Evolutionary conservation across 495 filamentous ascomycete genomes (phyloP).

Genomic region (Sporormia fimetaria): DNA sequence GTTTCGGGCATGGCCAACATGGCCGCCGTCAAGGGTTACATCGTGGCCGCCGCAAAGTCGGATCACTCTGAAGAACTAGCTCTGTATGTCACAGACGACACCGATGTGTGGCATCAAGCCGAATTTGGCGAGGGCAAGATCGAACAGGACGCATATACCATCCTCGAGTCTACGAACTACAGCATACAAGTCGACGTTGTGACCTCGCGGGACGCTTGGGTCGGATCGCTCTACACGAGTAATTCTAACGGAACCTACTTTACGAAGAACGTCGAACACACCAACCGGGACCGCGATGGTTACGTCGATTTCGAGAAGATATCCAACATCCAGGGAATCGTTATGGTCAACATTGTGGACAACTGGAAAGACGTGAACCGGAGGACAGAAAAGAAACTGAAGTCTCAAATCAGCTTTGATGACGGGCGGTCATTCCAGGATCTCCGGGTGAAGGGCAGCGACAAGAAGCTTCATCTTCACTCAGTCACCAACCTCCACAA

Average conservation of each 20-base stretch:
- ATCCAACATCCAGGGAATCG: slow-evolving; percentile 75
- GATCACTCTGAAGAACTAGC: slow-evolving; percentile 77
- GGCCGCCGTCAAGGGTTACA: slow-evolving; percentile 68
- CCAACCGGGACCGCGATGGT: slow-evolving; percentile 61
- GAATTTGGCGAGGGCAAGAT: slow-evolving; percentile 73
- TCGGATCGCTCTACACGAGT: slow-evolving; percentile 82
- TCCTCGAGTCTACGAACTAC: slow-evolving; percentile 91
- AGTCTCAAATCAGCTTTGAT: slow-evolving; percentile 80
- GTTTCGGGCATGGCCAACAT: slow-evolving; percentile 66
- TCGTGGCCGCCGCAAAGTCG: slow-evolving; percentile 72
- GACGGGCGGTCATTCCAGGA: slow-evolving; percentile 69
- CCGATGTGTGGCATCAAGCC: slow-evolving; percentile 78
- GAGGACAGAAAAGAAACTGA: slow-evolving; percentile 51
- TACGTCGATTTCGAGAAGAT: slow-evolving; percentile 92
- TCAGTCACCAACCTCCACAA: slow-evolving; percentile 75
- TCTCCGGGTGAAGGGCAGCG: slow-evolving; percentile 47
- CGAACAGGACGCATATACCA: slow-evolving; percentile 78
- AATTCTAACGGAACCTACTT: slow-evolving; percentile 97
- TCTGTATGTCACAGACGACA: slow-evolving; percentile 71
- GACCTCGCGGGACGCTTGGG: slow-evolving; percentile 47
- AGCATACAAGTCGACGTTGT: slow-evolving; percentile 94
- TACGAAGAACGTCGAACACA: slow-evolving; percentile 76
- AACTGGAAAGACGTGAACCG: slow-evolving; percentile 69
- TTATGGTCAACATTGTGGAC: slow-evolving; percentile 77
- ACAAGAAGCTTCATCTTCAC: slow-evolving; percentile 65